These are phyloP conservation scores for Apiospora saccharicola DNA, from an alignment of 2,329 filamentous ascomycete genomes.

Conservation along the genomic window DNA sequence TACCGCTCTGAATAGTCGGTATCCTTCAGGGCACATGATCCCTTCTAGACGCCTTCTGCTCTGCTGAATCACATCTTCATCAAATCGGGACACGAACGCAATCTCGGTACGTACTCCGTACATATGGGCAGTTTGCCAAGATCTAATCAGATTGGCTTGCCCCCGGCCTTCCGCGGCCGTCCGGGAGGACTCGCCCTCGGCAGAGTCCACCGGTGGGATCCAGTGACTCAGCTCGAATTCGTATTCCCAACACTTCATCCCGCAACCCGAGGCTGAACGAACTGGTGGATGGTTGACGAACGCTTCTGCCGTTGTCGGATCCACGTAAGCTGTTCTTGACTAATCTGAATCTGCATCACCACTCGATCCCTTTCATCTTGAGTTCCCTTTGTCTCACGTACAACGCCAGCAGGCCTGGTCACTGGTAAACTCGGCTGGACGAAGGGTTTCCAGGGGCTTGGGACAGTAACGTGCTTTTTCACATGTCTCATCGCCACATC, in stretches of 20 bases:
- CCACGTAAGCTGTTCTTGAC: slow-evolving; percentile 3
- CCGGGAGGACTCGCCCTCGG: slow-evolving; percentile 12
- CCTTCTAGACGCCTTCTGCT: neutral
- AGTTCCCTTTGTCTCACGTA: slow-evolving; percentile 2
- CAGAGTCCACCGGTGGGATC: neutral
- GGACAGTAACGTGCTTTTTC: neutral
- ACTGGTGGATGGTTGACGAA: slow-evolving; percentile 18
- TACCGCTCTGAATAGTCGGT: slow-evolving; percentile 13
- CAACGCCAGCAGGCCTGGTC: slow-evolving; percentile 6
- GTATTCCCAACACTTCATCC: slow-evolving; percentile 15
- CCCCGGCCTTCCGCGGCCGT: slow-evolving; percentile 18
- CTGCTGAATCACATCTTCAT: slow-evolving; percentile 1
- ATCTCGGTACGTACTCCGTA: neutral
- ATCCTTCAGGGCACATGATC: slow-evolving; percentile 11
- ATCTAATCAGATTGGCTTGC: slow-evolving; percentile 3
- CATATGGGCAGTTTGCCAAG: neutral
- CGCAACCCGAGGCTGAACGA: slow-evolving; percentile 11
- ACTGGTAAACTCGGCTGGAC: neutral
- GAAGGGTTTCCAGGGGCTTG: neutral
- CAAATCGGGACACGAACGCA: neutral
- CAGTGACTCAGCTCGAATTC: slow-evolving; percentile 20
- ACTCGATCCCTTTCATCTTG: slow-evolving; percentile 3
- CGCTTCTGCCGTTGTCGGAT: slow-evolving; percentile 5
- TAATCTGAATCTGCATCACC: slow-evolving; percentile 15
- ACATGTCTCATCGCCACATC: slow-evolving; percentile 1